Evolutionary conservation across 2,329 filamentous ascomycete species (phyloP), one percentile per base, ranked within the genome.

Genomic region (Cladosporium oxysporum): DNA sequence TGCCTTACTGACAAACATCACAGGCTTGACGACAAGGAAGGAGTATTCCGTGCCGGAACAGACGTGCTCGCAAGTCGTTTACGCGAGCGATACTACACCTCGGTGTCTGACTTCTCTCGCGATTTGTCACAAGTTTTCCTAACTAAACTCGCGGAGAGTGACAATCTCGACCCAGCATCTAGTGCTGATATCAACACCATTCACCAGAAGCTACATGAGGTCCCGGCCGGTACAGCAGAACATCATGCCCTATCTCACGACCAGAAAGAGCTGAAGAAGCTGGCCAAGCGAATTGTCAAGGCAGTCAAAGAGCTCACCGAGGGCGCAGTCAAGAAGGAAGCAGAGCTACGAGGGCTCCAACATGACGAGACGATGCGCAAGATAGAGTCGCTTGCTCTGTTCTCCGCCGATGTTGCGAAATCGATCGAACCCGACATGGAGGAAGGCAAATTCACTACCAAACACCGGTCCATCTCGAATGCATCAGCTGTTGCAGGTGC

Each of bases 271-370:
- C 88, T 91, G 68, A 91, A 91, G 73, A 91, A 90, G 71, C 82
- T 96, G n/a, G 92, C 91, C 28, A 97, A 96, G 78, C 88, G 93
- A 29, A 96, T 97, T 68, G 85, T 96, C 70, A 96, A 92, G 76
- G 87, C 89, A 0, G 85, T 96, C 35, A 91, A 96, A 76, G 88
- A 91, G 16, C 84, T 88, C 53, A 82, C 97, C 3, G 91, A 97
- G 76, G 84, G 87, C 64, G 92, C 92, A 0, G 80, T 93, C 57
- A 86, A 85, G 62, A 91, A 91, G 64, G 94, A 98, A 77, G 89
- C 91, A n/a, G 91, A 95, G 67, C 84, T 96, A 50, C 88, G 85
- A 60, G 85, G 88, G 62, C 90, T 88, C 72, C 83, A 90, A 0
- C 86, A 88, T 55, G 90, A 93, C 62, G 84, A 84, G 58, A 84